Evolutionary conservation across 805 yeast species (phyloP).

Genomic region (Peterozyma toletana): DNA sequence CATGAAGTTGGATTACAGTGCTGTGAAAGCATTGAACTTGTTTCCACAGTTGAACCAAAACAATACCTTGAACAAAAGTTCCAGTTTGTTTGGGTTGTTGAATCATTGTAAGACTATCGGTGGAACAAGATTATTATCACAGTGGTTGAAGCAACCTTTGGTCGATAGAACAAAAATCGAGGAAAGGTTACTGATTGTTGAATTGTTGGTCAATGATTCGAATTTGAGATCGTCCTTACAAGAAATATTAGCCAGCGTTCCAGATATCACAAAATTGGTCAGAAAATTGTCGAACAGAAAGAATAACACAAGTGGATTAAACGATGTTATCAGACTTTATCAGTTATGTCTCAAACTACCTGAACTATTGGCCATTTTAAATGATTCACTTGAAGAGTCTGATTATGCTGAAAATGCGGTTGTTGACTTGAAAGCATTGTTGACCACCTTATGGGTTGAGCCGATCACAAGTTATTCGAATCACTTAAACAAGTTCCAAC

Average conservation of each 20-base stretch:
- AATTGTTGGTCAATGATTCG: constrained; percentile 61
- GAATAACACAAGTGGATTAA: constrained; percentile 50
- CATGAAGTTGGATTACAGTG: constrained; percentile 89
- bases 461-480: constrained; percentile 44
- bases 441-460: constrained; percentile 46
- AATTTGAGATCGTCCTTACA: constrained; percentile 58
- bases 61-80: constrained; percentile 31
- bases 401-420: constrained; percentile 9
- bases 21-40: constrained; percentile 79
- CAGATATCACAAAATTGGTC: constrained; percentile 72
- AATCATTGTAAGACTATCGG: constrained; percentile 85
- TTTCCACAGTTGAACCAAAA: constrained; percentile 53
- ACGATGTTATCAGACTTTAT: constrained; percentile 84
- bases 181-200: constrained; percentile 72
- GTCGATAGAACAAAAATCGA: constrained; percentile 53
- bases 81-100: constrained; percentile 72
- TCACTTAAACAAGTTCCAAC: constrained; percentile 63
- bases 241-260: constrained; percentile 62
- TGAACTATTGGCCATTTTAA: constrained; percentile 48
- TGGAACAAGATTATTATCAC: constrained; percentile 83
- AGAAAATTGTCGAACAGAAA: constrained; percentile 49
- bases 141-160: constrained; percentile 95
- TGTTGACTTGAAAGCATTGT: constrained; percentile 23
- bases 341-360: constrained; percentile 73
- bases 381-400: constrained; percentile 11